These are phyloP conservation scores for Erythrobasidium yunnanense DNA, from an alignment of 768 basidiomycete genomes.

Conservation along the genomic window DNA sequence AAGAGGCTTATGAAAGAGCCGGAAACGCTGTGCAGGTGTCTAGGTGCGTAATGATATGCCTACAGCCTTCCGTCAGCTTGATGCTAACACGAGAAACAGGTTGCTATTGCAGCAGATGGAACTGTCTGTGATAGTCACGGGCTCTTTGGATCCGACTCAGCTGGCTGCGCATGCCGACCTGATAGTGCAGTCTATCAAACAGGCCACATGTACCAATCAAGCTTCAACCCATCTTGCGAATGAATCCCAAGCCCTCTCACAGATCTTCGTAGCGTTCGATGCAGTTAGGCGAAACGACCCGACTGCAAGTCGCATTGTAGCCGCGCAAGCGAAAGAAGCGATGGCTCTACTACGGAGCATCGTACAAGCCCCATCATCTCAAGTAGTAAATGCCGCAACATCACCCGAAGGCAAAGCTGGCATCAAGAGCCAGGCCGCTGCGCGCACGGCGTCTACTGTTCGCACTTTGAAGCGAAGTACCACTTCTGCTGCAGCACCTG, in stretches of 20 bases:
- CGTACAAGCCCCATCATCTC: not conserved
- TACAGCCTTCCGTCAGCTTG: not conserved
- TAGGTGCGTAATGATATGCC: not conserved
- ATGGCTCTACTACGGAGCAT: not conserved
- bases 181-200: too few species aligned
- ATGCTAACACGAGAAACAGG: not conserved
- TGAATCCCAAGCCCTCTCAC: not conserved
- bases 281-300: not conserved
- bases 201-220: too few species aligned
- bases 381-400: too few species aligned
- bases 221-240: not conserved
- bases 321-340: constrained; percentile 8
- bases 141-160: not conserved
- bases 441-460: not conserved
- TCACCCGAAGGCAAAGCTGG: too few species aligned
- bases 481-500: too few species aligned
- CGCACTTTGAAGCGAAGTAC: too few species aligned
- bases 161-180: not conserved
- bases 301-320: not conserved
- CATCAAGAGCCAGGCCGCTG: too few species aligned
- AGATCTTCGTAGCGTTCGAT: not conserved
- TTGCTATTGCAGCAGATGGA: not conserved
- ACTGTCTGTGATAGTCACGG: not conserved
- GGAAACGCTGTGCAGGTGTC: not conserved
- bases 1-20: not conserved